Evolutionary conservation across 352 stramenopile species (phyloP).

Genomic region (Phytophthora pinifolia): DNA sequence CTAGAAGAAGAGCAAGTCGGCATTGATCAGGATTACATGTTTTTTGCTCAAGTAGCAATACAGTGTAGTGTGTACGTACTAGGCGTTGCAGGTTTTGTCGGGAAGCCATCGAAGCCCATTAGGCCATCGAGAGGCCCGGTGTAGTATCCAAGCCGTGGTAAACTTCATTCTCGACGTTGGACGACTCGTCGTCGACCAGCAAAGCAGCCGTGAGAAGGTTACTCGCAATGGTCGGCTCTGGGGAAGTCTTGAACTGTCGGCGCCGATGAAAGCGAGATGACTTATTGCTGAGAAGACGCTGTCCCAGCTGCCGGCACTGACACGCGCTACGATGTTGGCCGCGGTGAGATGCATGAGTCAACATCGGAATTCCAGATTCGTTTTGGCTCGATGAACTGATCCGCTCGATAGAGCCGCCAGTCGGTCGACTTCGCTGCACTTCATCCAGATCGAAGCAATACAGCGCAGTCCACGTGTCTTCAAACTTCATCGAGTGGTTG

Average conservation of each 20-base stretch:
- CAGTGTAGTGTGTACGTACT: too few species aligned
- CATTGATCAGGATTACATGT: too few species aligned
- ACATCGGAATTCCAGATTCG: conserved; percentile 24
- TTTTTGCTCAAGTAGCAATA: too few species aligned
- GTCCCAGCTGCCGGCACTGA: conserved; percentile 50
- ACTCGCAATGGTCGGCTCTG: conserved; percentile 5
- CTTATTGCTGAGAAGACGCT: conserved; percentile 34
- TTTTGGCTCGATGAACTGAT: conserved; percentile 17
- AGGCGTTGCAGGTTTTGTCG: too few species aligned
- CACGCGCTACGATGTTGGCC: conserved; percentile 21
- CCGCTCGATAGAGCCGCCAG: neutral
- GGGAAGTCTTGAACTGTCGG: conserved; percentile 13
- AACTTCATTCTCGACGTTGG: neutral
- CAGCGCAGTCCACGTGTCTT: conserved; percentile 27
- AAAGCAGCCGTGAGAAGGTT: conserved; percentile 18
- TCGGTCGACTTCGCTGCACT: conserved; percentile 15
- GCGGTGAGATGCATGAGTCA: conserved; percentile 7
- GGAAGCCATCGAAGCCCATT: too few species aligned
- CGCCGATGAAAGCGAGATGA: conserved; percentile 15
- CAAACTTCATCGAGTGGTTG: conserved; percentile 47
- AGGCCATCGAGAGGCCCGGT: conserved; percentile 18
- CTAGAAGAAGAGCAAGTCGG: too few species aligned
- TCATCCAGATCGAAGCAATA: conserved; percentile 47
- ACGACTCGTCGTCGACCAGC: conserved; percentile 17
- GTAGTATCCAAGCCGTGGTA: conserved; percentile 13